Evolutionary conservation across 331 rosid genomes (phyloP).

Genomic region (Malus hybrid): DNA sequence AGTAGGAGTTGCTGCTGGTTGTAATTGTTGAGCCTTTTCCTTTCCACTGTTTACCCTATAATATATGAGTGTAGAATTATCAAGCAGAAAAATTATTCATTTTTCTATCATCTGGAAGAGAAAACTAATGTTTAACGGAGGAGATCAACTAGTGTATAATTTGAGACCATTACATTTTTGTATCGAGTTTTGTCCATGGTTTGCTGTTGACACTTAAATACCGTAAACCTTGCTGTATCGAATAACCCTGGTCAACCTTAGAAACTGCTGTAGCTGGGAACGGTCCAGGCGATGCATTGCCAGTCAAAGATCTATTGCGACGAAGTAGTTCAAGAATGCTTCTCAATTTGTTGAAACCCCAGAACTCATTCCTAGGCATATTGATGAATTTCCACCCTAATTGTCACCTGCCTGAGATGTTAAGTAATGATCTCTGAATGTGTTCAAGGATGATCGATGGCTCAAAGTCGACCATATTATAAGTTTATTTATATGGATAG

Average conservation of each 20-base stretch:
- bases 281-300: conserved; percentile 4
- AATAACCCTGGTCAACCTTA: conserved; percentile 10
- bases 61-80: neutral
- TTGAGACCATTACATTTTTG: neutral
- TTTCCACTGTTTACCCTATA: neutral
- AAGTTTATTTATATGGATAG: no score
- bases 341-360: conserved; percentile 28
- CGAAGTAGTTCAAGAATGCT: conserved; percentile 9
- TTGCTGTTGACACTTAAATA: conserved; percentile 25
- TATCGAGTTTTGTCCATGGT: conserved; percentile 13
- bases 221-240: conserved; percentile 19
- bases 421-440: no score
- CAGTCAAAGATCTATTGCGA: neutral
- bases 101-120: no score
- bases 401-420: no score
- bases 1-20: conserved; percentile 10
- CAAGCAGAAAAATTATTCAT: no score
- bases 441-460: no score
- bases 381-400: neutral
- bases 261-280: conserved; percentile 4
- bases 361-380: conserved; percentile 28
- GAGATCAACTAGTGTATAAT: no score
- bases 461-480: no score
- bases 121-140: no score
- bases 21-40: conserved; percentile 21